A percentile compares a stretch with the other conserved stretches of the same genome.
These are phyloP conservation scores for Plantago coronopus DNA, from an alignment of 305 asterid species.

Conservation along the genomic window DNA sequence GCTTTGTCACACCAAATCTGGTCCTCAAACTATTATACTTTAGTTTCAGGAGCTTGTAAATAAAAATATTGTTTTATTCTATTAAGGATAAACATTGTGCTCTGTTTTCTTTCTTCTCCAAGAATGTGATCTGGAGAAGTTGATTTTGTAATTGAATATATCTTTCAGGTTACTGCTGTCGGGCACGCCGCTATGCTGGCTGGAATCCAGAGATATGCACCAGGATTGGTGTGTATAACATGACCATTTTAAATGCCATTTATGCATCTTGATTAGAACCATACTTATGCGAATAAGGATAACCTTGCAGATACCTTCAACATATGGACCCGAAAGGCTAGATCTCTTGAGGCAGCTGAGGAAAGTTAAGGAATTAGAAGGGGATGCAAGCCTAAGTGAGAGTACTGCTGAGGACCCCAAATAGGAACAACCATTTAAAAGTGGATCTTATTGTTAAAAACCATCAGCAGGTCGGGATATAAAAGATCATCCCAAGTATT, in stretches of 20 bases:
- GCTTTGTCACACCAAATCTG: neutral
- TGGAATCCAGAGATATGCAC: constrained; percentile 88
- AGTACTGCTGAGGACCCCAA: constrained; percentile 38
- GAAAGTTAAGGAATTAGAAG: constrained; percentile 88
- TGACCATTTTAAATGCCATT: constrained; percentile 19
- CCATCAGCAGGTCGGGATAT: constrained; percentile 48
- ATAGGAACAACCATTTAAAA: constrained; percentile 7
- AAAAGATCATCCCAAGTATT: constrained; percentile 77
- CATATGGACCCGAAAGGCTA: constrained; percentile 49
- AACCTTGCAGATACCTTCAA: constrained; percentile 45
- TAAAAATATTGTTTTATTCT: constrained; percentile 12
- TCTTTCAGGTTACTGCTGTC: constrained; percentile 52
- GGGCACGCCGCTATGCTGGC: constrained; percentile 73
- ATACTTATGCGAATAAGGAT: constrained; percentile 13
- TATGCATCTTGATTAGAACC: constrained; percentile 14
- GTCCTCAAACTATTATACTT: neutral
- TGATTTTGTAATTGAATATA: constrained; percentile 24
- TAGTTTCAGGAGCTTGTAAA: neutral
- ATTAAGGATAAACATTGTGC: no score
- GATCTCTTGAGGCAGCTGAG: constrained; percentile 71
- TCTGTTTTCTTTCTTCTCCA: constrained; percentile 14
- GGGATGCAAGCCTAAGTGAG: constrained; percentile 45
- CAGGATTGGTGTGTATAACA: constrained; percentile 59
- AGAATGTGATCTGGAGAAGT: constrained; percentile 18
- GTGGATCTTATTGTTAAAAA: constrained; percentile 33